Percentiles rank a stretch among this genome's conserved stretches.
These are phyloP conservation scores for Tylopilus subfusipes DNA, from an alignment of 768 basidiomycete genomes.

Conservation along the genomic window DNA sequence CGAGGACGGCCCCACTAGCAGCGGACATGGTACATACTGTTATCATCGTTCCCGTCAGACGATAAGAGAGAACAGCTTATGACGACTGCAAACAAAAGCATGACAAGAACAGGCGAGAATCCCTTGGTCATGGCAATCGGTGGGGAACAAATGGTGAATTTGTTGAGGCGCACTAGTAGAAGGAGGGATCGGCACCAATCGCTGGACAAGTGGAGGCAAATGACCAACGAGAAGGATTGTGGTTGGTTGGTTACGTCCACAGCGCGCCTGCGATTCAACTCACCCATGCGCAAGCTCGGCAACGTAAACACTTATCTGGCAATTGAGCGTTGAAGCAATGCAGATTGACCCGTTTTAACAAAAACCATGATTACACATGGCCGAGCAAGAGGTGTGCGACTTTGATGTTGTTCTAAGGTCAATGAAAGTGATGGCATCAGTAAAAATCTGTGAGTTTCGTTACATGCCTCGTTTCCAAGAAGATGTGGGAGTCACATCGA, in stretches of 20 bases:
- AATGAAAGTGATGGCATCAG: not conserved
- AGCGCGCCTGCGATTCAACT: too few species aligned
- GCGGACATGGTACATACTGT: too few species aligned
- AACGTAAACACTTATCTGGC: too few species aligned
- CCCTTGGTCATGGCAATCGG: constrained; percentile 2
- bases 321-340: not conserved
- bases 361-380: not conserved
- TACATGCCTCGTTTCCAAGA: not conserved
- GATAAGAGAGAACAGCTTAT: not conserved
- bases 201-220: too few species aligned
- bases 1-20: too few species aligned
- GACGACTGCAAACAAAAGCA: constrained; percentile 4
- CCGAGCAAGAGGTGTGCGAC: not conserved
- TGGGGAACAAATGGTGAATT: not conserved
- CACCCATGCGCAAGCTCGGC: too few species aligned
- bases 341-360: not conserved
- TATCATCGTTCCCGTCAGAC: not conserved
- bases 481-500: not conserved
- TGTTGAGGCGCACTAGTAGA: too few species aligned
- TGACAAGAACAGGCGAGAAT: not conserved
- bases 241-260: not conserved
- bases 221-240: not conserved
- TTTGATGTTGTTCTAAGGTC: not conserved
- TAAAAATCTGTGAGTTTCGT: not conserved
- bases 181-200: too few species aligned